Percentiles rank a stretch among this genome's conserved stretches.
These are phyloP conservation scores for Amesomyces nigricolor DNA, from an alignment of 2,329 filamentous ascomycete genomes.

Conservation along the genomic window DNA sequence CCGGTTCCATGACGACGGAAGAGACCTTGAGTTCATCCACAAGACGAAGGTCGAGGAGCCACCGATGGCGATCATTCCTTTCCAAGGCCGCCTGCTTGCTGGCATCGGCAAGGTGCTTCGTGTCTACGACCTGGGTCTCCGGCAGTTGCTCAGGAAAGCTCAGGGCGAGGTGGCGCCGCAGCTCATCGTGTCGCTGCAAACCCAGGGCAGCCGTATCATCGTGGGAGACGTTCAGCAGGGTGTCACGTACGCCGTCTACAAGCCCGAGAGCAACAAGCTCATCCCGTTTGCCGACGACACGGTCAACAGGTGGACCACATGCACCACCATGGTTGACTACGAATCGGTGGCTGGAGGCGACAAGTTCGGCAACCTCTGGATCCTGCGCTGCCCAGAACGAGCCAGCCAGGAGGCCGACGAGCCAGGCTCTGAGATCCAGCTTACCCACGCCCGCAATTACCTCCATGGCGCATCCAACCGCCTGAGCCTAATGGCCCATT, in stretches of 20 bases:
- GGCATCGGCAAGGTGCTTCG: conserved; percentile 77
- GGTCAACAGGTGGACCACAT: conserved; percentile 83
- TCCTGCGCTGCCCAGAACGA: conserved; percentile 81
- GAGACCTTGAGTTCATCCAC: conserved; percentile 86
- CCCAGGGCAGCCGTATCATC: conserved; percentile 84
- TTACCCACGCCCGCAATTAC: conserved; percentile 86
- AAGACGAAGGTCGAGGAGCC: conserved; percentile 91
- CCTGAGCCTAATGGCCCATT: conserved; percentile 78
- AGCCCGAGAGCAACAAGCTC: conserved; percentile 81
- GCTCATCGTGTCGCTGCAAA: conserved; percentile 82
- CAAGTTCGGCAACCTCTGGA: conserved; percentile 96
- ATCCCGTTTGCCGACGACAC: conserved; percentile 93
- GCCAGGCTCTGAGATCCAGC: conserved; percentile 80
- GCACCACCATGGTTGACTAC: conserved; percentile 92
- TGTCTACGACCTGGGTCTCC: conserved; percentile 89
- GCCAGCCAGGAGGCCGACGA: conserved; percentile 87
- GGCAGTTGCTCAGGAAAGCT: conserved; percentile 85
- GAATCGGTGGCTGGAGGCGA: conserved; percentile 92
- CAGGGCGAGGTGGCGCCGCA: conserved; percentile 74
- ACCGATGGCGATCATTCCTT: conserved; percentile 81
- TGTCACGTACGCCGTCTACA: conserved; percentile 89
- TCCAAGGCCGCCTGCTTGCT: conserved; percentile 85
- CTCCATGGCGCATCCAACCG: conserved; percentile 85
- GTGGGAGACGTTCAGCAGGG: conserved; percentile 91
- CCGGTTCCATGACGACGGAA: conserved; percentile 80